Conservation (phyloP, 192 early-diverging fungal genomes). For the Linnemannia schmuckeri region DNA sequence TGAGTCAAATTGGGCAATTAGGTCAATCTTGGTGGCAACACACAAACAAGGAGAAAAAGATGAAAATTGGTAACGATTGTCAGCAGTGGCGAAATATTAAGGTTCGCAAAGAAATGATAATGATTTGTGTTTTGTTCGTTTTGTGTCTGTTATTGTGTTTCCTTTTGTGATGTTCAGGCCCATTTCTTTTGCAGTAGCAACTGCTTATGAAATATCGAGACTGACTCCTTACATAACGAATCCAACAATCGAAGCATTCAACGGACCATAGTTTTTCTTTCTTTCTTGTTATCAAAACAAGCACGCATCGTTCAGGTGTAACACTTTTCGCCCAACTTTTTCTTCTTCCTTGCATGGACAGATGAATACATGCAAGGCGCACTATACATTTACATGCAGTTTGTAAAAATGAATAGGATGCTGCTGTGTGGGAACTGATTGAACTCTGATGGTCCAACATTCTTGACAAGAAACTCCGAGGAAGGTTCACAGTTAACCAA, state of each 20-base stretch:
- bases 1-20: background rate
- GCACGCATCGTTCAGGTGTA: background rate
- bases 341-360: background rate
- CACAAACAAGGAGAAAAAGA: background rate
- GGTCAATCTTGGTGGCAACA: background rate
- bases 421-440: too few relatives aligned
- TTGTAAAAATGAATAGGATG: too few relatives aligned
- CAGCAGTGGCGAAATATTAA: background rate
- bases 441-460: too few relatives aligned
- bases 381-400: too few relatives aligned
- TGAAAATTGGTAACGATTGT: background rate
- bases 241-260: background rate
- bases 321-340: background rate
- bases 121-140: too few relatives aligned
- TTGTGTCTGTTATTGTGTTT: background rate
- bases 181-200: background rate
- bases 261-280: background rate
- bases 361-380: too few relatives aligned
- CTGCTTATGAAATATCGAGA: constrained; percentile 6
- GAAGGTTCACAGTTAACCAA: too few relatives aligned
- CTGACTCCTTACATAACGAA: background rate
- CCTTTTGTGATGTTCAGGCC: background rate
- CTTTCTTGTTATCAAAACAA: background rate
- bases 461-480: too few relatives aligned
- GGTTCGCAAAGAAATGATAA: too few relatives aligned